Evolutionary conservation across 352 stramenopile species (phyloP).

Genomic region (Globisporangium cederbergense): DNA sequence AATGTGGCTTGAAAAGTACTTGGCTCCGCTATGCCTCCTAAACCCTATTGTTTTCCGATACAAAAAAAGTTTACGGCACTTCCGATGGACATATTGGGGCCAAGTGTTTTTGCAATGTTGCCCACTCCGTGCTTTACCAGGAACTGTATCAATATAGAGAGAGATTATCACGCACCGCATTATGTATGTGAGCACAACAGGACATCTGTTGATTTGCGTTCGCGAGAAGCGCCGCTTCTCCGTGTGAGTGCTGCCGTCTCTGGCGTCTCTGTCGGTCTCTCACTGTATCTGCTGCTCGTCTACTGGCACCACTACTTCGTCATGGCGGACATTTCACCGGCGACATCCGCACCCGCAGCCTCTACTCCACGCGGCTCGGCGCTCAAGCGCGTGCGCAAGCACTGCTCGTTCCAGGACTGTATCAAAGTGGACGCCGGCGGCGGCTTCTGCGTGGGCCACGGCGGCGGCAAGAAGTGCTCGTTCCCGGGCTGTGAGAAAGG

Average conservation of each 20-base stretch:
- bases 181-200: no score
- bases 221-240: no score
- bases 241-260: no score
- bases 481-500: slow-evolving; percentile 70
- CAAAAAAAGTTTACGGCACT: no score
- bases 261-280: background rate
- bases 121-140: no score
- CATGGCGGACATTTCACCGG: background rate
- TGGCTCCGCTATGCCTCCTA: no score
- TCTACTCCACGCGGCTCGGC: slow-evolving; percentile 6
- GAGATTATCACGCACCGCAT: no score
- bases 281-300: background rate
- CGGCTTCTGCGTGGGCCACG: slow-evolving; percentile 81
- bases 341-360: background rate
- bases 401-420: slow-evolving; percentile 54
- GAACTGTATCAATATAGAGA: no score
- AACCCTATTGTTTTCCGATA: no score
- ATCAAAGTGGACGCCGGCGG: slow-evolving; percentile 73
- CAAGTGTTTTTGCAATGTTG: no score
- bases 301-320: background rate
- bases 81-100: no score
- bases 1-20: background rate
- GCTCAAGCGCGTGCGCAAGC: slow-evolving; percentile 40
- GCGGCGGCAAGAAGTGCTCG: slow-evolving; percentile 78
- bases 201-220: background rate